These are phyloP conservation scores for Flaveria sonorensis DNA, from an alignment of 129 eudicot genomes.

Conservation along the genomic window DNA sequence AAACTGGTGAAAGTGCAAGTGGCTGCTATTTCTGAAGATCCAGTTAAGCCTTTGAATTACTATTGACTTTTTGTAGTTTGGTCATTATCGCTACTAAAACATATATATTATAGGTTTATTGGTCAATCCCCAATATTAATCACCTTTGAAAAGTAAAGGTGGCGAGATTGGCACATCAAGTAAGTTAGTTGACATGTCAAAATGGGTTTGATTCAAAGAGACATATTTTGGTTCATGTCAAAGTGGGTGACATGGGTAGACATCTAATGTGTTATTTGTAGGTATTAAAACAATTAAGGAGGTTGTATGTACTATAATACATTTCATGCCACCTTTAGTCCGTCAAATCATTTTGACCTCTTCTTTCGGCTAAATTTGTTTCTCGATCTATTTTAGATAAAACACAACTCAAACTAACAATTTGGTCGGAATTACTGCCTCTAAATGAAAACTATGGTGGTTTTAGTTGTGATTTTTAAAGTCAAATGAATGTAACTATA, in stretches of 20 bases:
- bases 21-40: slow-evolving; percentile 76
- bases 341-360: too few species aligned
- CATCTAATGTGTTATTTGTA: too few species aligned
- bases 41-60: slow-evolving; percentile 36
- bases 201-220: too few species aligned
- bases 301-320: background rate
- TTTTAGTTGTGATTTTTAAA: background rate
- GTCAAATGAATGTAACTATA: background rate
- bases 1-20: slow-evolving; percentile 57
- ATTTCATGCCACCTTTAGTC: slow-evolving; percentile 8
- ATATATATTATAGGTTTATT: too few species aligned
- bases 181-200: background rate
- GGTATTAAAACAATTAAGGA: background rate
- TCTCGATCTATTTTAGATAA: background rate
- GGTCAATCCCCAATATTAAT: too few species aligned
- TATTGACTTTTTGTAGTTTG: background rate
- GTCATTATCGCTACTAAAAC: too few species aligned
- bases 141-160: background rate
- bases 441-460: background rate
- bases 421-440: background rate
- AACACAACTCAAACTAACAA: background rate
- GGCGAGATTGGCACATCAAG: too few species aligned
- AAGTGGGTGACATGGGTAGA: too few species aligned
- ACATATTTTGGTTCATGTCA: too few species aligned
- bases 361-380: background rate